Evolutionary conservation across 2,329 filamentous ascomycete genomes (phyloP), one percentile per base, ranked within the genome.

Genomic region (Aureobasidium mangrovei): DNA sequence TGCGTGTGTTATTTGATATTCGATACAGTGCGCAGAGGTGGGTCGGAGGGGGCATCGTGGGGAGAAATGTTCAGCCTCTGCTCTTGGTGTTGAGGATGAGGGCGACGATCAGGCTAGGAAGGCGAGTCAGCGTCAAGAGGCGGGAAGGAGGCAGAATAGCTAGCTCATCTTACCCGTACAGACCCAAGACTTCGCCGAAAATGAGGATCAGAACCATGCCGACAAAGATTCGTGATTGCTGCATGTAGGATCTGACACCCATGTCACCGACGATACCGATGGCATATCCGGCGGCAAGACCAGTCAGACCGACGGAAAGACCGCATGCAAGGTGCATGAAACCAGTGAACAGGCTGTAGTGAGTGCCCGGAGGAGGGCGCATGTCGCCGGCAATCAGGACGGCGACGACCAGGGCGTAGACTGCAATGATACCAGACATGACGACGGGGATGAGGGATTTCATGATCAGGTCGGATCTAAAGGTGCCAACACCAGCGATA

Each of bases 401-500:
- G 18, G 91, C 87, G 63, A 98, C 91, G 65, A 98, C 93, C 63
- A 98, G 86, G 49, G 91, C 88, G 75, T 98, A 98, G 62, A 98
- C 93, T 56, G 93, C 93, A 66, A 98, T 89, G 69, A 98, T 98
- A 82, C 93, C 93, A 64, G 93, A 95, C 93, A 98, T 98, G 77
- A 98, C 85, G 61, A 93, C 87, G 59, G 88, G 87, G 62, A 91
- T 91, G 52, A 91, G 76, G 55, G 85, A 91, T 86, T 93, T 94
- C 88, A 94, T 93, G 72, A 93, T 93, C 61, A 94, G 77, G 69
- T 93, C 87, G 56, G 88, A 85, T 65, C 88, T 79, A 71, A 91
- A 93, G 36, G 85, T 90, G 65, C 87, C 88, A 59, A 93, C 85
- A 63, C 88, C 88, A 33, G 86, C 83, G 65, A 94, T 94, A 65